phyloP scores from a whole-genome alignment of 495 filamentous ascomycete genomes.

The Sabuloglossum arenarium region DNA sequence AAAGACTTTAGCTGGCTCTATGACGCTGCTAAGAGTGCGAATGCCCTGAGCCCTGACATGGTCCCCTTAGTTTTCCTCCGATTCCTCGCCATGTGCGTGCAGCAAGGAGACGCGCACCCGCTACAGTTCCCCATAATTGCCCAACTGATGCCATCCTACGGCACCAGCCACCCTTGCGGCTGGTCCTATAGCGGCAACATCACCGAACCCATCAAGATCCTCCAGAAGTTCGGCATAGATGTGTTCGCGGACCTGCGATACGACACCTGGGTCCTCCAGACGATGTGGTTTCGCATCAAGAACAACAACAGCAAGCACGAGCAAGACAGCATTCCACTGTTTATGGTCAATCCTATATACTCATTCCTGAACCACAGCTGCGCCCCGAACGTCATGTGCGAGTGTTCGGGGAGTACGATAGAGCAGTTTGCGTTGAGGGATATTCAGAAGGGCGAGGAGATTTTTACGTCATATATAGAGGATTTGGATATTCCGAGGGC shows the following conservation, averaged over 20 bases:
- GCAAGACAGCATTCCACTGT: slow-evolving; percentile 22
- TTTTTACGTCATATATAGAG: neutral
- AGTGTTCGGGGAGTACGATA: slow-evolving; percentile 20
- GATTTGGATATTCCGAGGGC: neutral
- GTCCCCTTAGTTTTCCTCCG: slow-evolving; percentile 48
- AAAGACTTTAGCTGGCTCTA: slow-evolving; percentile 62
- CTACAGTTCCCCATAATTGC: slow-evolving; percentile 34
- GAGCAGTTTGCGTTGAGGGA: neutral
- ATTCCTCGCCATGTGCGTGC: slow-evolving; percentile 62
- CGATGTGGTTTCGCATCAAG: slow-evolving; percentile 32
- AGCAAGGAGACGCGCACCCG: slow-evolving; percentile 50
- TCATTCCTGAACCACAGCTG: slow-evolving; percentile 82
- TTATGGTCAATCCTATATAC: slow-evolving; percentile 54
- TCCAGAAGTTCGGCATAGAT: slow-evolving; percentile 79
- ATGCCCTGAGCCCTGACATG: neutral
- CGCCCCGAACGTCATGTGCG: slow-evolving; percentile 82
- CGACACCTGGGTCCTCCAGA: slow-evolving; percentile 83
- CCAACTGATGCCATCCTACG: slow-evolving; percentile 72
- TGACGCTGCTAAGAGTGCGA: slow-evolving; percentile 28
- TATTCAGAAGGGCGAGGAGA: neutral
- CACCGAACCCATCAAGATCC: slow-evolving; percentile 59
- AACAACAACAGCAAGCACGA: neutral
- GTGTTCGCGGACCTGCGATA: slow-evolving; percentile 47
- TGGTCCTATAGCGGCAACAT: slow-evolving; percentile 29
- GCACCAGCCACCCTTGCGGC: slow-evolving; percentile 17